Conservation (phyloP, 192 early-diverging fungal genomes). For the Powellomyces hirtus region DNA sequence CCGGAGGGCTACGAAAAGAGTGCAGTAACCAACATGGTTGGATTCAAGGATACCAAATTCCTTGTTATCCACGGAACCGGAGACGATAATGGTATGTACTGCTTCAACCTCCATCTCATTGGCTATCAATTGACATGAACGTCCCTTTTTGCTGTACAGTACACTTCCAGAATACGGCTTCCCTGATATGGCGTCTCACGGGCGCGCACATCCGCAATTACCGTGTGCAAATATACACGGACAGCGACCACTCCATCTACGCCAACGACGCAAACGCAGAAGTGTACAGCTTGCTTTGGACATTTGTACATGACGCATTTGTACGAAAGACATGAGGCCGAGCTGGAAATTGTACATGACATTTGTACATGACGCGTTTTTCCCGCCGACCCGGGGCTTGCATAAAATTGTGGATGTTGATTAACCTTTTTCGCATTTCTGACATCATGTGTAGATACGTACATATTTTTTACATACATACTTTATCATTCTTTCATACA, state of each 20-base stretch:
- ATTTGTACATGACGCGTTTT: too few species aligned
- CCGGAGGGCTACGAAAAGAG: slow-evolving; percentile 73
- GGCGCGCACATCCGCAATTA: slow-evolving; percentile 70
- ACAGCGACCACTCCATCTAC: slow-evolving; percentile 86
- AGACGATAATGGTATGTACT: slow-evolving; percentile 68
- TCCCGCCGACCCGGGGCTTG: too few species aligned
- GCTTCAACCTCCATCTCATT: background rate
- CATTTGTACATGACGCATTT: slow-evolving; percentile 37
- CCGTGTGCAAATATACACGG: slow-evolving; percentile 84
- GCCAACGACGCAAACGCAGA: slow-evolving; percentile 72
- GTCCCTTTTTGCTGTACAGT: slow-evolving; percentile 49
- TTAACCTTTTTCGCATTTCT: too few species aligned
- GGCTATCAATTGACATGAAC: background rate
- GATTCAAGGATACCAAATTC: slow-evolving; percentile 75
- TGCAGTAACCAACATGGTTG: slow-evolving; percentile 74
- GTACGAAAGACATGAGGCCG: too few species aligned
- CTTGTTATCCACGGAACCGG: slow-evolving; percentile 88
- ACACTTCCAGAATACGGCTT: slow-evolving; percentile 88
- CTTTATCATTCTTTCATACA: too few species aligned
- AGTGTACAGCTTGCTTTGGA: slow-evolving; percentile 55
- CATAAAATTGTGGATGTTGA: too few species aligned
- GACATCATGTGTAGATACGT: too few species aligned
- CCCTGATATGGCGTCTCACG: slow-evolving; percentile 75
- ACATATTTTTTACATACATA: too few species aligned
- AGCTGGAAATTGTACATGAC: too few species aligned